phyloP scores from a whole-genome alignment of 805 yeast species.

The Clavispora phyllophila region DNA sequence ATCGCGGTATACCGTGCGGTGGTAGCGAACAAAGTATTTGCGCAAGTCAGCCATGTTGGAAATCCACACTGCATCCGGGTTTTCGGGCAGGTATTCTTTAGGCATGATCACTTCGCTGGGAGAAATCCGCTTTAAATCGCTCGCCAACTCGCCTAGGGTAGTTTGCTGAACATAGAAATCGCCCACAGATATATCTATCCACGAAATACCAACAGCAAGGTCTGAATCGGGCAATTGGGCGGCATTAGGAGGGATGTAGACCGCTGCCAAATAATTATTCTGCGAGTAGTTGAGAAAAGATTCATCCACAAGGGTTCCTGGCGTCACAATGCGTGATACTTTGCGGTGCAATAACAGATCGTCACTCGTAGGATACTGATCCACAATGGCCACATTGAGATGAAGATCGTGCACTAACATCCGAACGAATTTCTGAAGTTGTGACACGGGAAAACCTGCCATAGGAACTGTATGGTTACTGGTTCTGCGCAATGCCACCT shows the following conservation, averaged over 20 bases:
- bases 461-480: constrained; percentile 51
- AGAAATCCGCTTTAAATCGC: constrained; percentile 69
- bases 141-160: constrained; percentile 51
- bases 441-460: constrained; percentile 86
- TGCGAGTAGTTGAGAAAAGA: constrained; percentile 67
- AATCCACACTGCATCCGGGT: constrained; percentile 48
- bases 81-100: constrained; percentile 36
- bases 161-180: constrained; percentile 66
- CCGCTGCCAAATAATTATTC: constrained; percentile 65
- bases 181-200: constrained; percentile 90
- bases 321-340: constrained; percentile 76
- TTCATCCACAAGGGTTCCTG: constrained; percentile 90
- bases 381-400: constrained; percentile 76
- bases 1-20: constrained; percentile 28
- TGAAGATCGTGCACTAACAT: constrained; percentile 66
- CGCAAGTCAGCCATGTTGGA: constrained; percentile 54
- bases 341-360: constrained; percentile 53
- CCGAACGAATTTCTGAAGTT: constrained; percentile 67
- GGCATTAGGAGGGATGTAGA: constrained; percentile 53
- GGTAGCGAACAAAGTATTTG: constrained; percentile 57
- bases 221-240: constrained; percentile 36
- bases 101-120: constrained; percentile 77
- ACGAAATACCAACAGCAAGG: constrained; percentile 62
- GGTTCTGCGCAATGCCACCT: constrained; percentile 55
- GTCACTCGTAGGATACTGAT: constrained; percentile 43